Base-by-base conservation (phyloP, 2,329 filamentous ascomycete genomes). In the Fonsecaea pedrosoi region DNA sequence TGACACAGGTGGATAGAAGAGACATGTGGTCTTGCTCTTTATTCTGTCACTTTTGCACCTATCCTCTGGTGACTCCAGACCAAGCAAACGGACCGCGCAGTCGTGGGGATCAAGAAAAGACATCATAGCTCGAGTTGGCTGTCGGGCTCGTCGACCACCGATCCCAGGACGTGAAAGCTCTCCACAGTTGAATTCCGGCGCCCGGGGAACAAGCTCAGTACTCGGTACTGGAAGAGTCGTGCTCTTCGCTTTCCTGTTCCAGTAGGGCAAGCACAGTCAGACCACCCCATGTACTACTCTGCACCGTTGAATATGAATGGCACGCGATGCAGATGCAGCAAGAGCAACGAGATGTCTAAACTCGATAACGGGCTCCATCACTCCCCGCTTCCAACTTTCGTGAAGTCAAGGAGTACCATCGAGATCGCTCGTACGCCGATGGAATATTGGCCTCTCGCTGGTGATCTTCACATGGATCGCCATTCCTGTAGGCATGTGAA, bases 391-490 rank as follows among this genome's bases (percentile, higher is more conserved):
- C 18, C 21, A 45, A 9, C 40, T 18, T 18, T 45, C 15, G 6
- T 18, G 40, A 18, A 45, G 3, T 21, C 45, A 25, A 50, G 18
- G 18, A 50, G 10, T 18, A 18, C 25, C 25, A 50, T 50, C 45
- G 18, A 50, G 45, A 50, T 50, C 45, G 45, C 45, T 50, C 18
- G 18, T 50, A 50, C 40, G 45, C 45, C 1, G 45, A 50, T 50
- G 45, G 18, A 50, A 50, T 50, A 10, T n/a, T 25, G 45, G 25
- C 18, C 45, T 25, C 18, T 50, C 12, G 45, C 21, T 50, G 45
- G 45, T 21, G 45, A 50, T 25, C 45, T 10, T 25, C 45, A 50
- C 10, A 50, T 12, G 45, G 6, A 25, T 9, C 25, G 18, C 45
- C 45, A 25, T 50, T 25, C 18, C 8, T 10, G 45, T 48, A 50